Base-by-base conservation (phyloP, 2,329 filamentous ascomycete genomes). In the Penicillium sp. region DNA sequence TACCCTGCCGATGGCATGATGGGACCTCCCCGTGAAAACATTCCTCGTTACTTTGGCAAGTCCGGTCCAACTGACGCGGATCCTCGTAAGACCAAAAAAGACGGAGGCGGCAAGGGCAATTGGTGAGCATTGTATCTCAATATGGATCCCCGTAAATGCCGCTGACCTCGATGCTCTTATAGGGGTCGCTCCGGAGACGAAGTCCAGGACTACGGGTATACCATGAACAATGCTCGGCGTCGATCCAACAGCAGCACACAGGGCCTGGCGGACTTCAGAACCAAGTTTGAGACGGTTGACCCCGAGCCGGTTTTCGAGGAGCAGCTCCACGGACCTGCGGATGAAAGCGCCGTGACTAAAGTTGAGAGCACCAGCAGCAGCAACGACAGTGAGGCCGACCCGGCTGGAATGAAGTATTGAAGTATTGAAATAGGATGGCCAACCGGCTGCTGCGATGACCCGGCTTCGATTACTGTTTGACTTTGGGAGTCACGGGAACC, bases 11-110 rank as follows among this genome's bases (percentile, higher is more conserved):
- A 95, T 70, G 90, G 89, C 74, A 87, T 86, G 58, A 87, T 86
- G 61, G 77, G 31, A 31, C 31, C 83, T 53, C 82, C 86, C 56
- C 84, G 89, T 65, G 89, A 95, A 67, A 85, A 89, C 70, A 81
- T 96, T 31, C 94, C 95, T 73, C 91, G 92, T 73, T 98, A 90
- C 86, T 98, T 98, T 77, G 92, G 87, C 78, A 97, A 97, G 82
- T 81, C 86, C 60, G 94, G 94, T 66, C 89, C 89, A 73, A 82
- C 87, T 70, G 92, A 92, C 73, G 82, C 84, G 68, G 91, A 96
- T 73, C 94, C 95, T 61, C 92, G 91, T 78, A 95, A 96, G 83
- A 89, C 90, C 74, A 99, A 99, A 88, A 99, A 99, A 83, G 91
- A 96, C 72, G 94, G 94, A 64, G 89, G 86, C 67, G 94, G 94